Base-by-base conservation (phyloP, 352 stramenopile genomes). In the Phytophthora vignae region DNA sequence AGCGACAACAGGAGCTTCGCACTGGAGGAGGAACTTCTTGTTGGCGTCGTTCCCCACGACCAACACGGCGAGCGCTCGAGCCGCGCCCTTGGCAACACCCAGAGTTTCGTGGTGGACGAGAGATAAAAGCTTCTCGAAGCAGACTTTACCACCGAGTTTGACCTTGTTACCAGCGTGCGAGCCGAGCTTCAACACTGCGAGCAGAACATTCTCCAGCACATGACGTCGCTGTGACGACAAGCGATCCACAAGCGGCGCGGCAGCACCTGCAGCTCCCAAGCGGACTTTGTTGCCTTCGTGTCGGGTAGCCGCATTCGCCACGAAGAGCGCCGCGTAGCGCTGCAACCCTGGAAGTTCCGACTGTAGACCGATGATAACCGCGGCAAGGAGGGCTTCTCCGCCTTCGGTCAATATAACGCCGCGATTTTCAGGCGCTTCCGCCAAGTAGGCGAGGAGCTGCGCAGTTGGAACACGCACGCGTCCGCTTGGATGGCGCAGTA, bases 81-180 rank as follows among this genome's bases (percentile, higher is more conserved):
- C 74, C 0, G 85, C 84, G 15, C 85, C 76, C 59, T 93, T 93
- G 1, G 84, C 81, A 15, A 95, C 85, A n/a, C 65, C 64, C 4
- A 93, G 57, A 36, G 90, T 78, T 7, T 90, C 82, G 57, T 95
- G 83, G 54, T 92, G 81, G 29, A 90, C 71, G 2, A 95, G 76
- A 10, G 78, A 33, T 0, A 95, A 62, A 9, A 95, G 59, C 50
- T 91, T 91, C 29, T 93, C 85, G 46, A 95, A 93, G 48, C 83
- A 89, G 10, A 93, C 71, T 15, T 90, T 92, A 3, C 79, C 84
- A 4, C 88, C 86, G 19, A 93, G 78, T 38, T 93, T 92, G 55
- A 93, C 84, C 59, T 93, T 92, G 69, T 95, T 95, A 15, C 88
- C 88, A 5, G 83, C 79, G 48, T 93, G 84, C 19, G 73, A 87